Base-by-base conservation (phyloP, 2,329 filamentous ascomycete species). In the Hypoxylon sp. region DNA sequence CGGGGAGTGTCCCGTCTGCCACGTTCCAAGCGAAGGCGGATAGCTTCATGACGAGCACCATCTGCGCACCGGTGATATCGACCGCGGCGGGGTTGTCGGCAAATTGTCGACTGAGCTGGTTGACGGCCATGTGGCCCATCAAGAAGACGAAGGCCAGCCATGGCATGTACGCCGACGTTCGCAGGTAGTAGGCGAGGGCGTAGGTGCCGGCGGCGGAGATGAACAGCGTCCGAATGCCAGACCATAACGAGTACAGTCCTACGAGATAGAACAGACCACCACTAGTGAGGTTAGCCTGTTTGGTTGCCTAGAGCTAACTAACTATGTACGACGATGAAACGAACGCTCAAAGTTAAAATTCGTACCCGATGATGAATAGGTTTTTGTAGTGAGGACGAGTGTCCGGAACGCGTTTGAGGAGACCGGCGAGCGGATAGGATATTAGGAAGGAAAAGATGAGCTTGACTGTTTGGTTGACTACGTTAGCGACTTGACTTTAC, bases 31-130 rank as follows among this genome's bases (percentile, higher is more conserved):
- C 96, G 68, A 99, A 99, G 4, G 93, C 89, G 15, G 87, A 91
- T 25, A 99, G 83, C 73, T 99, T 99, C 91, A 99, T 99, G 57
- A 97, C 87, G 63, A 97, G 75, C 23, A 99, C 94, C 94, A 99
- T 99, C 72, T 99, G 94, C 1, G 93, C 91, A 29, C 89, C 92
- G 0, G 93, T 97, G 62, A 99, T 92, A 69, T 99, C 94, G 51
- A 96, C 79, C 1, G 75, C 73, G 27, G 82, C 78, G 0, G 89
- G 83, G 55, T 84, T 79, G 62, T 88, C 79, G 27, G 81, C 75
- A 27, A 86, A 82, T 71, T 96, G 91, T 27, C 95, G 89, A 50
- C 83, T 77, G 56, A 99, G 87, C 71, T 99, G 94, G 69, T 85
- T 96, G 64, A 93, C 71, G 34, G 92, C 93, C 88, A 97, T 90